Conservation (phyloP, 345 rosid genomes). For the Euphorbia lathyris region DNA sequence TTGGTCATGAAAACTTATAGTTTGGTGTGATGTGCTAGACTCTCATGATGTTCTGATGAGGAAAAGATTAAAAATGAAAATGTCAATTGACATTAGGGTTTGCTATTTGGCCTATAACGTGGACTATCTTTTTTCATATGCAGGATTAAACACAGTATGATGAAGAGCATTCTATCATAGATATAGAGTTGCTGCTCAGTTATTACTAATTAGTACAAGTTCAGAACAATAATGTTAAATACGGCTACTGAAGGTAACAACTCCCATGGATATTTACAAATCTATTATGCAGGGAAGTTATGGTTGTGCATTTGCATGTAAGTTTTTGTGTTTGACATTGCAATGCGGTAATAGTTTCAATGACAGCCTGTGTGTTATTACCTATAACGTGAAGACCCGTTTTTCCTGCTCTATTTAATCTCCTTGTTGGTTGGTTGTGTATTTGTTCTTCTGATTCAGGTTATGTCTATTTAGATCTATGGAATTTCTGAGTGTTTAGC, state of each 20-base stretch:
- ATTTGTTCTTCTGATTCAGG: neutral
- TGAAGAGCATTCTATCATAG: neutral
- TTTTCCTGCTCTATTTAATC: neutral
- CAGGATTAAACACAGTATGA: constrained; percentile 11
- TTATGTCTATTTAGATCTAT: neutral
- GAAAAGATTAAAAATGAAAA: neutral
- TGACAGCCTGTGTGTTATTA: neutral
- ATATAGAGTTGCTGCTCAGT: neutral
- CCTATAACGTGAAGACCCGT: neutral
- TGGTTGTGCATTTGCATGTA: constrained; percentile 12
- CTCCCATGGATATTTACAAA: neutral
- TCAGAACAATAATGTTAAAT: neutral
- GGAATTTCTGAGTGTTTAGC: neutral
- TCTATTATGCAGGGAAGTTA: neutral
- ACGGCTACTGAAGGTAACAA: neutral
- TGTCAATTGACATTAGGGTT: neutral
- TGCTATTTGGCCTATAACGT: too few relatives aligned
- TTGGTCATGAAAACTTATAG: neutral
- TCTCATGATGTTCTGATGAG: neutral
- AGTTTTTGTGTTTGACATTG: neutral
- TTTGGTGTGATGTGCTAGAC: neutral
- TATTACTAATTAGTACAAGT: neutral
- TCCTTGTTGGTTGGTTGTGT: constrained; percentile 2
- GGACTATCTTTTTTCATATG: neutral
- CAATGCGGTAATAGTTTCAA: neutral